Conservation (phyloP, 2,329 filamentous ascomycete species). For the Colletotrichum simmondsii region DNA sequence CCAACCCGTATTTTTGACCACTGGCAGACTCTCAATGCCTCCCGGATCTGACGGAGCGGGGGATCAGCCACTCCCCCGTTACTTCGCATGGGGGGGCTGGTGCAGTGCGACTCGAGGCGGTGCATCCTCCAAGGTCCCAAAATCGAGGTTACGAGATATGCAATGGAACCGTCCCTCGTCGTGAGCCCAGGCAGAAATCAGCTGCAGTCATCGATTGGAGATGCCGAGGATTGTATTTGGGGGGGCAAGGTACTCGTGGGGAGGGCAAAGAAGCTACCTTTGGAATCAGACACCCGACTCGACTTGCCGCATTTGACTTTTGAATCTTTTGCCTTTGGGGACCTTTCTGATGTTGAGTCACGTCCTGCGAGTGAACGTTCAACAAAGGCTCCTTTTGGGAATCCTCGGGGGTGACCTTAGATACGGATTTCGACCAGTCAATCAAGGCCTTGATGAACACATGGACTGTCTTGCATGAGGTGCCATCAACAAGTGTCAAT, state of each 20-base stretch:
- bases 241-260: neutral
- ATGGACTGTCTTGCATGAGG: conserved; percentile 27
- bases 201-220: conserved; percentile 1
- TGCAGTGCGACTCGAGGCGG: conserved; percentile 20
- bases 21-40: neutral
- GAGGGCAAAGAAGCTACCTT: neutral
- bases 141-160: neutral
- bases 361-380: neutral
- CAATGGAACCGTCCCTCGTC: neutral
- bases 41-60: neutral
- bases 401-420: neutral
- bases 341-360: conserved; percentile 16
- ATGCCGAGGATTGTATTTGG: neutral
- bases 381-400: neutral
- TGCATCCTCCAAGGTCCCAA: conserved; percentile 8
- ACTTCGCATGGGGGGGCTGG: conserved; percentile 13
- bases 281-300: neutral
- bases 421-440: conserved; percentile 13
- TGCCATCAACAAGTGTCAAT: neutral
- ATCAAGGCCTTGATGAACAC: conserved; percentile 1
- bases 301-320: neutral
- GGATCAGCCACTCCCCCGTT: conserved; percentile 9
- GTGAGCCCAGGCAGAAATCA: conserved; percentile 6
- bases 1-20: conserved; percentile 12
- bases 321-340: neutral